Evolutionary conservation across 1,139 yeast species (phyloP).

Genomic region (Candida tetrigidarum): DNA sequence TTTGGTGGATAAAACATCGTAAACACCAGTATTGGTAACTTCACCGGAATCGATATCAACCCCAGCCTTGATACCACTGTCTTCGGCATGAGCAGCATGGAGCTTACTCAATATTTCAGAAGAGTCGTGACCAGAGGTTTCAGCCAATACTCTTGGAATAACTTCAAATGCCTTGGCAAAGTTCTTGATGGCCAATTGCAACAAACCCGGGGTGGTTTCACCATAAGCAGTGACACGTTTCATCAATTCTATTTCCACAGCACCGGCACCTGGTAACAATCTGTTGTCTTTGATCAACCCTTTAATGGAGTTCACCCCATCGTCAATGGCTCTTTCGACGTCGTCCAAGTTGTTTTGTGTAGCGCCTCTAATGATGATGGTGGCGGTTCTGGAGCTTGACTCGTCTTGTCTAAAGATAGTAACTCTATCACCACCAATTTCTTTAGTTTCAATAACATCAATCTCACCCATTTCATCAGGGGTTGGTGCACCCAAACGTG

Average conservation of each 20-base stretch:
- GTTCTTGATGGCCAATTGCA: conserved; percentile 92
- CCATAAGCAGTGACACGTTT: conserved; percentile 81
- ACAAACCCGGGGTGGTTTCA: conserved; percentile 90
- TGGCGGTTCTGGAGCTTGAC: conserved; percentile 77
- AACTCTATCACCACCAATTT: conserved; percentile 97
- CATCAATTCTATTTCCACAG: conserved; percentile 90
- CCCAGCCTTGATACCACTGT: conserved; percentile 35
- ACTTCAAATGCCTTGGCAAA: conserved; percentile 96
- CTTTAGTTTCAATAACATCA: conserved; percentile 88
- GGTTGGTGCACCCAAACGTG: conserved; percentile 94
- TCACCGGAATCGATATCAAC: conserved; percentile 79
- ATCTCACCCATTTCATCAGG: conserved; percentile 92
- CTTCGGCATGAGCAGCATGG: conserved; percentile 77
- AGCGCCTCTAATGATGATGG: conserved; percentile 94
- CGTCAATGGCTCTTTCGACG: conserved; percentile 96
- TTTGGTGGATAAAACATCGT: conserved; percentile 81
- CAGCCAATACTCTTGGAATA: conserved; percentile 90
- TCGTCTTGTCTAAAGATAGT: conserved; percentile 88
- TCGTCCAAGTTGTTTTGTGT: conserved; percentile 95
- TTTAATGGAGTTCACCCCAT: conserved; percentile 92
- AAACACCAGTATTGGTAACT: conserved; percentile 69
- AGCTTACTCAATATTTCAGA: conserved; percentile 85
- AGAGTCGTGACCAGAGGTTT: conserved; percentile 91
- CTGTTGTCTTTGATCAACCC: conserved; percentile 81
- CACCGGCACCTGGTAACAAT: conserved; percentile 96